Evolutionary conservation across 78 protist genomes (phyloP), one percentile per base, ranked within the genome.

Genomic region (Pigoraptor vietnamica): DNA sequence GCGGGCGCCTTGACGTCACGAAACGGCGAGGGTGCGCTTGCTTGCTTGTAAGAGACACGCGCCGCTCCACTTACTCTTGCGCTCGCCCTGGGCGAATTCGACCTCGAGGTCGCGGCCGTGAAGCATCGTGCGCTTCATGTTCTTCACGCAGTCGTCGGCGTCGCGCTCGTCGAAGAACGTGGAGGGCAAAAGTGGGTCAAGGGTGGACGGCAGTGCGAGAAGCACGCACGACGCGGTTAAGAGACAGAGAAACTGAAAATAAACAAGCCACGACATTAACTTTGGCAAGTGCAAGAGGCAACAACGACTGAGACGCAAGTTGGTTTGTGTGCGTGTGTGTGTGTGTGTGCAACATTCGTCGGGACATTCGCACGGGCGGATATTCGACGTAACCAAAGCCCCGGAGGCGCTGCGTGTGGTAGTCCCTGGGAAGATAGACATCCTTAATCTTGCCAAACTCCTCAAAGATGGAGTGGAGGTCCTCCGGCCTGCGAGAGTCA

Each of bases 361-460:
- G n/a, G n/a, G n/a, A n/a, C n/a, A n/a, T n/a, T n/a, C n/a, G n/a
- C n/a, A n/a, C n/a, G n/a, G n/a, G 84, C 84, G 34, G 84, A 79
- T 79, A 79, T 79, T 79, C 84, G 84, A 79, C 84, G 14, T 79
- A 79, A 19, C 84, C 84, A 79, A 79, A 79, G 84, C 84, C 84
- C 32, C 84, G 84, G 35, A 79, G 84, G 32, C 14, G 1, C 32
- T 25, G 6, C 35, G 35, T 25, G 84, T 79, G 14, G 84, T 79
- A 79, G 14, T 79, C 84, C 34, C n/a, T 14, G 32, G 84, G 84
- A 2, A 79, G 84, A 19, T 79, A 79, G n/a, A 79, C 32, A 25
- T 79, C 84, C 84, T 79, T 79, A 25, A 79, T 25, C 34, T 79
- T 79, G 35, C 84, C 84, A 79, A 14, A 79, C 84, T 79, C 32